Evolutionary conservation across 441 rosid genomes (phyloP).

Genomic region (Capsella rubella): DNA sequence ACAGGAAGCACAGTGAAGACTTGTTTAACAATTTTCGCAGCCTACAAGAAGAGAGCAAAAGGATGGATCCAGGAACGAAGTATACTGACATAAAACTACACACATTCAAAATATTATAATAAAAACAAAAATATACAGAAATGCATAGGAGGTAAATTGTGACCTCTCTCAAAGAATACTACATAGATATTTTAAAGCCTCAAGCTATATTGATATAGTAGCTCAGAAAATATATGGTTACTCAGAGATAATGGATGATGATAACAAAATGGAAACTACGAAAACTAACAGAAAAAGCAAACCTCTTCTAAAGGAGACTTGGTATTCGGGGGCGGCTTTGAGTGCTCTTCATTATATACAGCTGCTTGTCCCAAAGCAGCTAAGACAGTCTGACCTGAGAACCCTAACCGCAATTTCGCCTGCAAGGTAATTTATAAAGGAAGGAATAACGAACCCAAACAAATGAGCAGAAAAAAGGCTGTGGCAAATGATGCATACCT

Average conservation of each 20-base stretch:
- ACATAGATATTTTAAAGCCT: slow-evolving; percentile 22
- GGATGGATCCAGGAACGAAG: background rate
- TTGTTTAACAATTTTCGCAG: slow-evolving; percentile 85
- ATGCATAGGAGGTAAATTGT: slow-evolving; percentile 3
- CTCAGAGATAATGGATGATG: slow-evolving; percentile 1
- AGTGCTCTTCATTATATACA: slow-evolving; percentile 69
- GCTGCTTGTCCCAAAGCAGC: slow-evolving; percentile 97
- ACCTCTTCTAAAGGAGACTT: slow-evolving; percentile 92
- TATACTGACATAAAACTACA: background rate
- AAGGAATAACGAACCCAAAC: slow-evolving; percentile 21
- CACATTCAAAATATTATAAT: background rate
- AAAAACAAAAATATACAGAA: background rate
- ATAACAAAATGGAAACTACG: background rate
- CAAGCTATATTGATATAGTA: slow-evolving; percentile 8
- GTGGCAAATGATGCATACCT: slow-evolving; percentile 71
- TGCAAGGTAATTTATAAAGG: slow-evolving; percentile 45
- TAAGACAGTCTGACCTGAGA: slow-evolving; percentile 85
- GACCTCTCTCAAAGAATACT: slow-evolving; percentile 15
- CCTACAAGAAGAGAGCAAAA: slow-evolving; percentile 57
- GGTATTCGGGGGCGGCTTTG: slow-evolving; percentile 64
- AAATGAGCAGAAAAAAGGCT: slow-evolving; percentile 6
- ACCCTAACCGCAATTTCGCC: slow-evolving; percentile 81
- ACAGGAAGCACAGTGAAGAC: slow-evolving; percentile 89
- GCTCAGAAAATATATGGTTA: slow-evolving; percentile 4
- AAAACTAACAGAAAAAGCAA: slow-evolving; percentile 45